Evolutionary conservation across 495 filamentous ascomycete species (phyloP), one percentile per base, ranked within the genome.

Genomic region (Hypoxylon intermedium): DNA sequence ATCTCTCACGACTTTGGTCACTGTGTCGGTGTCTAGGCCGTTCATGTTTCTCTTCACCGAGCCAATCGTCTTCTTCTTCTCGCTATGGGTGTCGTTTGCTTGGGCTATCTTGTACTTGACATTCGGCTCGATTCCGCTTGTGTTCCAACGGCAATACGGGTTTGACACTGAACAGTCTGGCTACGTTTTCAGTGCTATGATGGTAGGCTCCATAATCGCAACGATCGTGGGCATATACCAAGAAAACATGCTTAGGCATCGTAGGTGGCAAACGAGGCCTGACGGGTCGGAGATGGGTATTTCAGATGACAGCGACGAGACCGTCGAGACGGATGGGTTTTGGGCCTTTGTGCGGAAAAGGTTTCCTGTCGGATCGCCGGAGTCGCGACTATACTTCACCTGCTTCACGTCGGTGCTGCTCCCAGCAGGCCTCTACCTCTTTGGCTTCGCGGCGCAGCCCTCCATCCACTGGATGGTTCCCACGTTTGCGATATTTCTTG

Each of bases 31-130:
- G 18, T 89, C 85, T 42, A 83, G 92, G 11, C 92, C 93, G 4
- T 96, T 97, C 74, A 84, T 90, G 54, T 80, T 98, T 24, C 87
- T 98, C 18, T 75, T 90, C 65, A 96, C 92, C 9, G 93, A 97
- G 64, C 90, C 93, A 0, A 91, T 97, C 9, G 92, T 97, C 15
- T 96, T 97, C 76, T 96, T 89, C 77, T 98, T 97, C 74, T 93
- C 89, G 18, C 77, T 95, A 11, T 97, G 93, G 93, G 85, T 90
- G 3, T 79, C 91, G 5, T 97, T 97, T 72, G 87, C 85, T 44
- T 98, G 93, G 93, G 92, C 88, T 1, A 83, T 95, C 0, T 81
- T 98, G 0, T 97, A 97, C 72, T 78, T 98, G 20, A 89, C 87
- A 24, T 92, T 94, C 63, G 81, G 83, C 24, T 87, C 85, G 3